Conservation (phyloP, 2,329 filamentous ascomycete genomes). For the Calonectria multiphialidica region DNA sequence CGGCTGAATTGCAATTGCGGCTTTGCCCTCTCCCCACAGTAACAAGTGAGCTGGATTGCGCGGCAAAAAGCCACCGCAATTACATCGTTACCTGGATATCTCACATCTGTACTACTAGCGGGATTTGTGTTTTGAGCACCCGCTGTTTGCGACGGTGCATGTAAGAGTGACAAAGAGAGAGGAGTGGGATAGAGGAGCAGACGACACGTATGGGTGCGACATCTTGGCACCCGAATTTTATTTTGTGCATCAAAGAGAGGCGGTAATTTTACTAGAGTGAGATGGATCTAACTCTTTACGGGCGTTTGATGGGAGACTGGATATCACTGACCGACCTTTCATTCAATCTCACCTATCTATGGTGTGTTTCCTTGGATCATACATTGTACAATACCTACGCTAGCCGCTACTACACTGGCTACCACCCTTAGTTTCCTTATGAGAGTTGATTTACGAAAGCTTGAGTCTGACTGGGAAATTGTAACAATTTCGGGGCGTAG, state of each 20-base stretch:
- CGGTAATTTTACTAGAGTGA: background rate
- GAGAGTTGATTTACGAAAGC: background rate
- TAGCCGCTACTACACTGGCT: background rate
- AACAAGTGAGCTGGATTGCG: background rate
- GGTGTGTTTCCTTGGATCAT: conserved; percentile 1
- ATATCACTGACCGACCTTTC: conserved; percentile 8
- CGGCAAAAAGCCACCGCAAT: background rate
- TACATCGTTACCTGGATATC: background rate
- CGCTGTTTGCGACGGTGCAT: background rate
- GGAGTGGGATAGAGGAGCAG: background rate
- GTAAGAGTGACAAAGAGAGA: background rate
- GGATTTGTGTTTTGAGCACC: background rate
- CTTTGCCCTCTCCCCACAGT: background rate
- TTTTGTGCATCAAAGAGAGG: conserved; percentile 12
- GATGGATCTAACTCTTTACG: background rate
- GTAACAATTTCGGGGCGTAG: background rate
- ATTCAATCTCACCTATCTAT: conserved; percentile 13
- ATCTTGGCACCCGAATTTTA: conserved; percentile 9
- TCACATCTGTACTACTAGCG: background rate
- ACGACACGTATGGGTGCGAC: background rate
- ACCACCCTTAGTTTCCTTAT: background rate
- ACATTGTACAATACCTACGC: background rate
- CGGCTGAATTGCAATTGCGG: background rate
- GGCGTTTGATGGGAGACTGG: conserved; percentile 15
- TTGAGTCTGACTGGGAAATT: background rate